Evolutionary conservation across 2,329 filamentous ascomycete genomes (phyloP), one percentile per base, ranked within the genome.

Genomic region (Pseudogymnoascus sp.): DNA sequence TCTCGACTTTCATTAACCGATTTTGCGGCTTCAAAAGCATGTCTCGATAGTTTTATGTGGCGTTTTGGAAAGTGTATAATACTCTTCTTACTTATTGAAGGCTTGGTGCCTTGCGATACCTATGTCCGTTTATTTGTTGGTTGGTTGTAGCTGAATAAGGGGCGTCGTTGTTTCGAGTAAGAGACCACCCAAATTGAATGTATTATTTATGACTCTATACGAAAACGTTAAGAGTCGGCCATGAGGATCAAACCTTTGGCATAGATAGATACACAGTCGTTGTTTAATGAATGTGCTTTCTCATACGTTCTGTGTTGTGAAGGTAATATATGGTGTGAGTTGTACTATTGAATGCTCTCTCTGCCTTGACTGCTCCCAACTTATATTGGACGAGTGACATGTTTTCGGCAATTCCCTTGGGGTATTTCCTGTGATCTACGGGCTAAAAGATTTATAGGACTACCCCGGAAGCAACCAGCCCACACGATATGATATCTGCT

Each of bases 1-100:
- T 67, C 62, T 55, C 37, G 40, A 40, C 63, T 61, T 59, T 64
- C 40, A 55, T 48, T 63, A 33, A 61, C 39, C 25, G 40, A 64
- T 69, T 59, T 55, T 55, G 48, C 35, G 48, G 10, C 48, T 21
- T 21, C 18, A 55, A 55, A 55, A 33, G 15, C n/a, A 21, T 55
- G 48, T 55, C 10, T 10, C 13, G 48, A 55, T 55, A 55, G 29
- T 55, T 33, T 33, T 18, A 55, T 18, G 15, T 3, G 48, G 48
- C 48, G 48, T 55, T 55, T 31, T 55, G 48, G 48, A 55, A 55
- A 12, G 48, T 55, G 48, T 55, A 55, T 33, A 55, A 55, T 55
- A 33, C 48, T 55, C 29, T 55, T 55, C 48, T 55, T 52, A 52
- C 25, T 31, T 33, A 29, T 29, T 55, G 33, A 29, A 35, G 48